Conservation (phyloP, 1,284 basidiomycete species). For the Leucoagaricus sp. region DNA sequence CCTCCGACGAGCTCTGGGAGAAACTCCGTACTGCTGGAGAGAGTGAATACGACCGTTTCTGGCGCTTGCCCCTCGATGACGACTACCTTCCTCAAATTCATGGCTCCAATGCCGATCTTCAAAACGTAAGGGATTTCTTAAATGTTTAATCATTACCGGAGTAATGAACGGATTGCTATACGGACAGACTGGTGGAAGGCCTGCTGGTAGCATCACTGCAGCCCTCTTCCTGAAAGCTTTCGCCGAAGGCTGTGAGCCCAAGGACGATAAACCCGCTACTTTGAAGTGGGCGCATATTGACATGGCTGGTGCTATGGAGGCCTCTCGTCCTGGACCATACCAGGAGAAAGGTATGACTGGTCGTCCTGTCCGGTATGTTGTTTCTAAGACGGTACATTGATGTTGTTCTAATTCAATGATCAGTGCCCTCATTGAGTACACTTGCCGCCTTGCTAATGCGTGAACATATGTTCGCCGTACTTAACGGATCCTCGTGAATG, state of each 20-base stretch:
- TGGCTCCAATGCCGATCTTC: conserved; percentile 79
- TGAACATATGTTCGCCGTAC: no score
- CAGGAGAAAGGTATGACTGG: conserved; percentile 81
- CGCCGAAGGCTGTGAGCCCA: conserved; percentile 68
- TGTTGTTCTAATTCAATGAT: not conserved
- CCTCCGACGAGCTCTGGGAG: conserved; percentile 75
- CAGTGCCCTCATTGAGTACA: conserved; percentile 43
- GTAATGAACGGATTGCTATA: not conserved
- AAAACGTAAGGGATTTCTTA: conserved; percentile 58
- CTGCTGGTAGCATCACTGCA: conserved; percentile 81
- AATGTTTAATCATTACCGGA: not conserved
- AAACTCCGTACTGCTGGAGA: conserved; percentile 72
- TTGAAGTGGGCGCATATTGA: conserved; percentile 84
- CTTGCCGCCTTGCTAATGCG: no score
- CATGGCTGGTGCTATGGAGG: conserved; percentile 84
- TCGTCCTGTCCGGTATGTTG: conserved; percentile 67
- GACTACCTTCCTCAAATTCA: conserved; percentile 79
- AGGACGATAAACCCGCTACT: conserved; percentile 46
- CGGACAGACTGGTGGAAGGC: conserved; percentile 72
- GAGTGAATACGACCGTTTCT: conserved; percentile 78
- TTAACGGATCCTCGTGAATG: no score
- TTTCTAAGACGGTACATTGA: no score
- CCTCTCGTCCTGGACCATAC: conserved; percentile 59
- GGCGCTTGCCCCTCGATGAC: conserved; percentile 85
- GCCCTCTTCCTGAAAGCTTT: conserved; percentile 87